These are phyloP conservation scores for Hymenoscyphus fraxineus DNA, from an alignment of 2,329 filamentous ascomycete species.

Conservation along the genomic window DNA sequence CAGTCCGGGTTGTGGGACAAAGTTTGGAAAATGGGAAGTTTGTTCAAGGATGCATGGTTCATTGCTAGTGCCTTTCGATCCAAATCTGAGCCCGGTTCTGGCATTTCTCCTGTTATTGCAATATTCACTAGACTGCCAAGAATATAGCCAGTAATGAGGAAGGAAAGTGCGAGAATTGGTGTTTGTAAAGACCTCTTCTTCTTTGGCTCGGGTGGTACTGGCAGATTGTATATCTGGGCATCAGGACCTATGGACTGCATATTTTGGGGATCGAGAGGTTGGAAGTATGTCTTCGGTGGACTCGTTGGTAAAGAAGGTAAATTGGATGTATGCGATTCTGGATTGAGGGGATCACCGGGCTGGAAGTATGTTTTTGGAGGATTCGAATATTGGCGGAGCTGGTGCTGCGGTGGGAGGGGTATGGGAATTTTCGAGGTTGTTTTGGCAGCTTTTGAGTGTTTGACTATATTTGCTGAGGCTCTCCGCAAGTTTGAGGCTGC, in stretches of 20 bases:
- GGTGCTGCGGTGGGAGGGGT: not conserved
- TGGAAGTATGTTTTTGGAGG: constrained; percentile 1
- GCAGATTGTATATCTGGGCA: constrained; percentile 25
- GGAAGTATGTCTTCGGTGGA: constrained; percentile 8
- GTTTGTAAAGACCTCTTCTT: constrained; percentile 30
- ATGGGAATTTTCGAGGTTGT: not conserved
- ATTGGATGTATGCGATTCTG: not conserved
- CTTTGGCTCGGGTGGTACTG: constrained; percentile 18
- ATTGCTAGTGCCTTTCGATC: constrained; percentile 21
- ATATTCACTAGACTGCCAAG: constrained; percentile 39
- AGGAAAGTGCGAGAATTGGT: constrained; percentile 35
- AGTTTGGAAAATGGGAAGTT: constrained; percentile 46
- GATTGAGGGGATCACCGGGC: not conserved
- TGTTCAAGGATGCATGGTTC: constrained; percentile 40
- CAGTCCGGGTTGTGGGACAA: constrained; percentile 43
- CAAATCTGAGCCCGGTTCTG: constrained; percentile 30
- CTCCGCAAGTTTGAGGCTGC: not conserved
- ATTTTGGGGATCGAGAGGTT: constrained; percentile 10
- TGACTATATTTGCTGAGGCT: not conserved
- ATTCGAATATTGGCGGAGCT: not conserved
- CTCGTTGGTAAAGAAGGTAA: constrained; percentile 9
- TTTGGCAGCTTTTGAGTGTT: not conserved
- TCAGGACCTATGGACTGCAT: constrained; percentile 21
- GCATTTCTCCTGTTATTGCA: constrained; percentile 43
- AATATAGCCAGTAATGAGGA: constrained; percentile 41